These are phyloP conservation scores for Cryptococcus sp. DNA, from an alignment of 1,284 basidiomycete species.

Conservation along the genomic window DNA sequence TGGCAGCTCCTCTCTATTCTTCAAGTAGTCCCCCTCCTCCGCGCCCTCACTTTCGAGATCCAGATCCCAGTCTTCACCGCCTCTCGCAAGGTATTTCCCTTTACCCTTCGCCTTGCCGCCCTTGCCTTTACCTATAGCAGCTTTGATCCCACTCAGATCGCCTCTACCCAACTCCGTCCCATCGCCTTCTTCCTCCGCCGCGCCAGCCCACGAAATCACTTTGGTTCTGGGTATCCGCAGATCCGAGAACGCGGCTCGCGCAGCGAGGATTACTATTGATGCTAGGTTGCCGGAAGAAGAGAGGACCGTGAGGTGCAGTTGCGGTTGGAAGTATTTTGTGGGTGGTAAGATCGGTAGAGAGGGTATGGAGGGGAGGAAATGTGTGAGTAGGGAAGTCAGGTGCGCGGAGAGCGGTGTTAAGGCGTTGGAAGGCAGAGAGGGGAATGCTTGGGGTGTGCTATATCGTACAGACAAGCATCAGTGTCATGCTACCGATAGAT, in stretches of 20 bases:
- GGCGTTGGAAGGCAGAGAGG: slow-evolving; percentile 23
- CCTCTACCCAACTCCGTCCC: slow-evolving; percentile 25
- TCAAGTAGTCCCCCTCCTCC: slow-evolving; percentile 27
- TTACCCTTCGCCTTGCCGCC: slow-evolving; percentile 36
- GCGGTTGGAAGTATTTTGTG: slow-evolving; percentile 48
- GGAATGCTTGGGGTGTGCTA: slow-evolving; percentile 51
- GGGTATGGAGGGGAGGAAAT: slow-evolving; percentile 49
- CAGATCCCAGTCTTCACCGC: slow-evolving; percentile 53
- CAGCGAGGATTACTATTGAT: slow-evolving; percentile 38
- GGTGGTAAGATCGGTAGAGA: slow-evolving; percentile 42
- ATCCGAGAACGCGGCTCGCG: slow-evolving; percentile 47
- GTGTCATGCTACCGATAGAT: neutral
- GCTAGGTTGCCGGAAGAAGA: slow-evolving; percentile 43
- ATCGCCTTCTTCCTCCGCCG: slow-evolving; percentile 12
- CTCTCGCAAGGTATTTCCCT: slow-evolving; percentile 28
- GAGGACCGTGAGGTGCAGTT: slow-evolving; percentile 47
- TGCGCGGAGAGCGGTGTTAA: slow-evolving; percentile 37
- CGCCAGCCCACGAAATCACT: slow-evolving; percentile 42
- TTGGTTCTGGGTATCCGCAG: slow-evolving; percentile 46
- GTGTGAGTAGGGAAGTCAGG: slow-evolving; percentile 38
- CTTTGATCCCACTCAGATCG: slow-evolving; percentile 49
- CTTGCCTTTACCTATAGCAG: slow-evolving; percentile 40
- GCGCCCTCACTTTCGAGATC: slow-evolving; percentile 33
- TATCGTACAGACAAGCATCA: neutral
- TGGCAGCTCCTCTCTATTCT: slow-evolving; percentile 42